Conservation (phyloP, 768 basidiomycete genomes). For the Amylocystis lapponica region DNA sequence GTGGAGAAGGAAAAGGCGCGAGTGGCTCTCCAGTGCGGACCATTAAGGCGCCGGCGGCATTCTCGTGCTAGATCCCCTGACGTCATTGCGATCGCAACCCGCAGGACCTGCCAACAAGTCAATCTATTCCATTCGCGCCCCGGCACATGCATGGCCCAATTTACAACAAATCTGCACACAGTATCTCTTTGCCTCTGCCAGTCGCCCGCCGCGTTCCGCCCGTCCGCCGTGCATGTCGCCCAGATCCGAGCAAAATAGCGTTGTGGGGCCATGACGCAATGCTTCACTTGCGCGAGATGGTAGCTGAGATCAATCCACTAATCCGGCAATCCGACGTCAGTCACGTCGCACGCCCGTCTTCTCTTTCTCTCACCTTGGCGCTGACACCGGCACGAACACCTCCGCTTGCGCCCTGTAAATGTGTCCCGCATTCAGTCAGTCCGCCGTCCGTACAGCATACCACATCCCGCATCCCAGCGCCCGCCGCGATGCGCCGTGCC, state of each 20-base stretch:
- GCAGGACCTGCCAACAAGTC: too few relatives aligned
- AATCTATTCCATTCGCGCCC: too few relatives aligned
- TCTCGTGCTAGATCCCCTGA: background rate
- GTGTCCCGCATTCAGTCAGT: conserved; percentile 1
- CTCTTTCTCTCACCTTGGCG: conserved; percentile 64
- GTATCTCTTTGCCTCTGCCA: too few relatives aligned
- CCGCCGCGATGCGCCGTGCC: background rate
- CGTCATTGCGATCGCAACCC: too few relatives aligned
- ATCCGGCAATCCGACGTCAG: conserved; percentile 1
- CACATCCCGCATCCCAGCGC: background rate
- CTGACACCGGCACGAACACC: conserved; percentile 80
- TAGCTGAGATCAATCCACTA: conserved; percentile 60
- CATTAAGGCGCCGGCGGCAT: background rate
- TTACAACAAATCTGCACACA: too few relatives aligned
- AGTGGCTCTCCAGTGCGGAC: background rate
- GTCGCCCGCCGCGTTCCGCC: too few relatives aligned
- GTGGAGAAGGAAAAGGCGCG: background rate
- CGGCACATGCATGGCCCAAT: too few relatives aligned
- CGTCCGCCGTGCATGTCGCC: background rate
- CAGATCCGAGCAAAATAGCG: background rate
- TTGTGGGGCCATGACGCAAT: background rate
- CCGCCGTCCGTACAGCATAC: background rate
- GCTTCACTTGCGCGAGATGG: conserved; percentile 30
- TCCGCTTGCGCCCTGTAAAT: conserved; percentile 64
- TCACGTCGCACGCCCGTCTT: background rate